Percentiles rank a stretch among this genome's conserved stretches.
Conservation (phyloP, 495 filamentous ascomycete species). For the Astrothelium subdiscretum region DNA sequence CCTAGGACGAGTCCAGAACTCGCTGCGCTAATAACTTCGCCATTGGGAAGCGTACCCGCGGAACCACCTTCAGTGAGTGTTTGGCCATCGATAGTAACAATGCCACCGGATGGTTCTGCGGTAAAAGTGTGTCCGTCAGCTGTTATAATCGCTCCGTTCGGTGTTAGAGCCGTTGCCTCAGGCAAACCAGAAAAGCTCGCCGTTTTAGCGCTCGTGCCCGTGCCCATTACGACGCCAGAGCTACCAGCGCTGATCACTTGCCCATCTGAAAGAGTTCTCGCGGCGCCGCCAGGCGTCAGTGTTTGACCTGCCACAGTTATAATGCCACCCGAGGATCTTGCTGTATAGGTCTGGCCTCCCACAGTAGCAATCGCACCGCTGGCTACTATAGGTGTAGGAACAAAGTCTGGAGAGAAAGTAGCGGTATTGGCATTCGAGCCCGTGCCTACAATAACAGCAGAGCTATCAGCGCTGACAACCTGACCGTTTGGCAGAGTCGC, state of each 20-base stretch:
- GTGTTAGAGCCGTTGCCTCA: too few relatives aligned
- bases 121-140: slow-evolving; percentile 1
- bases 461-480: background rate
- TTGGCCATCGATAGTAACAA: background rate
- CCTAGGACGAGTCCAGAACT: background rate
- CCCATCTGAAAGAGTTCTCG: background rate
- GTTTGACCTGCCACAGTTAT: background rate
- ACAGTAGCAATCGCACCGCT: background rate
- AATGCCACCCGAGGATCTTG: background rate
- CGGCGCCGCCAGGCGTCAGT: background rate
- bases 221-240: background rate
- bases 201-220: too few relatives aligned
- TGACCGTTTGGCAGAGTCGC: background rate
- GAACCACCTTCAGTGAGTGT: background rate
- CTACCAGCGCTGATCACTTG: background rate
- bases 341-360: slow-evolving; percentile 1
- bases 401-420: background rate
- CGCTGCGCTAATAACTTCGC: background rate
- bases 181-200: too few relatives aligned
- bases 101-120: background rate
- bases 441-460: background rate
- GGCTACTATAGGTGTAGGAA: background rate
- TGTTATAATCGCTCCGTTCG: background rate
- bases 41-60: background rate
- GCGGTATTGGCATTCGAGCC: background rate